phyloP scores from a whole-genome alignment of 345 rosid genomes.

The Melaleuca quinquenervia region DNA sequence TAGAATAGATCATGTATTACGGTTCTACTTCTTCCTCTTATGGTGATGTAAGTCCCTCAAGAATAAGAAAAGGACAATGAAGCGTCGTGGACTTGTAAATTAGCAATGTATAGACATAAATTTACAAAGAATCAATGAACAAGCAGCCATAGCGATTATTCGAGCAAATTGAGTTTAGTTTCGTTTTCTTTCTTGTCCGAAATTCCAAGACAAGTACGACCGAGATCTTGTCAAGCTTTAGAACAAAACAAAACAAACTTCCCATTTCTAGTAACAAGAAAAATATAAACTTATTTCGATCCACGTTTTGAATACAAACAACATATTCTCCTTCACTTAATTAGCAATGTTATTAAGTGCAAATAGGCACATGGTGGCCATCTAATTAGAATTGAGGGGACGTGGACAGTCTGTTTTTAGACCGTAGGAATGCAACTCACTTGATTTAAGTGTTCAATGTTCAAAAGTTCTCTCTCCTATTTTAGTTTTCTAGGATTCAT shows the following conservation, averaged over 20 bases:
- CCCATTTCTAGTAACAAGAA: rapidly evolving
- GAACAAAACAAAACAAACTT: neutral
- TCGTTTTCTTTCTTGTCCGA: neutral
- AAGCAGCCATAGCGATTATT: neutral
- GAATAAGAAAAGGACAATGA: neutral
- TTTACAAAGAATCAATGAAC: neutral
- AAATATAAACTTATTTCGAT: neutral
- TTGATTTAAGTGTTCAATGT: neutral
- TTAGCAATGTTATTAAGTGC: neutral
- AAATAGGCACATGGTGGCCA: neutral
- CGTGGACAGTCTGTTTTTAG: neutral
- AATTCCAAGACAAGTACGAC: neutral
- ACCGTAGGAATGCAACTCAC: neutral
- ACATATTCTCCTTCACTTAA: rapidly evolving
- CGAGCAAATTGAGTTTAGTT: neutral
- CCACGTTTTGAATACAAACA: rapidly evolving
- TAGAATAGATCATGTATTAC: neutral
- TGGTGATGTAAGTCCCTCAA: neutral
- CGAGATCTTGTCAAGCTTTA: neutral
- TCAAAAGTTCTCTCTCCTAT: neutral
- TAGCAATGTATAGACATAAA: neutral
- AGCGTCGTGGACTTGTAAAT: neutral
- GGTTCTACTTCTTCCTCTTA: neutral
- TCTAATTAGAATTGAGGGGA: neutral
- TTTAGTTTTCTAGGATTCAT: neutral